Evolutionary conservation across 768 basidiomycete species (phyloP), one percentile per base, ranked within the genome.

Genomic region (Cyathus striatus): DNA sequence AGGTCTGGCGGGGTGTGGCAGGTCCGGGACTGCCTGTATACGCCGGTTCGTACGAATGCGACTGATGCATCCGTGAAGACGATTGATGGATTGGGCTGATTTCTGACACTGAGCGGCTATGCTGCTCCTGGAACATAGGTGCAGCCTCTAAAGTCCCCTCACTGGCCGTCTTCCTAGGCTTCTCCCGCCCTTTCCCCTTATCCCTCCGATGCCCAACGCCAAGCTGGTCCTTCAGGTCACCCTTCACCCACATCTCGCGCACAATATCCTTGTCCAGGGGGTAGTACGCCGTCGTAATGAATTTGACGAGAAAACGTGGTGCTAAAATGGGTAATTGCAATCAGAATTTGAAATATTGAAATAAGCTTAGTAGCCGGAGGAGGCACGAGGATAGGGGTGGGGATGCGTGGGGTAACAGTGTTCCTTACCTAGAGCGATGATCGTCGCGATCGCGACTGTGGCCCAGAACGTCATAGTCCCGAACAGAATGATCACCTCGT

Each of bases 231-330:
- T 92, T 92, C 43, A 92, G 71, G 55, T 90, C 81, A 3, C 90
- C 90, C 45, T 61, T 55, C 3, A 91, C 87, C 89, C 88, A 91
- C 78, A 82, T 86, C 69, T 98, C 95, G 22, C 95, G 83, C 6
- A 98, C 72, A 43, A 97, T 83, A 53, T 96, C 89, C 58, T 81
- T 86, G 71, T 98, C 95, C 14, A 82, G 68, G 2, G 94, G 93
- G 38, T 60, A 64, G 54, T 93, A 96, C 1, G 82, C 75, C 1
- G 81, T 70, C 7, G 75, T 68, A 47, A 84, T 56, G 57, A 78
- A 90, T 56, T 90, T 89, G 62, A 81, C 69, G 23, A 94, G 42
- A 68, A 89, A 91, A 13, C 90, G 79, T 0, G 95, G 95, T 4
- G 81, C 89, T 90, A 39, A n/a, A n/a, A n/a, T n/a, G n/a, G n/a